phyloP scores from a whole-genome alignment of 73 alveolate genomes.

The Paramecium sonneborni region DNA sequence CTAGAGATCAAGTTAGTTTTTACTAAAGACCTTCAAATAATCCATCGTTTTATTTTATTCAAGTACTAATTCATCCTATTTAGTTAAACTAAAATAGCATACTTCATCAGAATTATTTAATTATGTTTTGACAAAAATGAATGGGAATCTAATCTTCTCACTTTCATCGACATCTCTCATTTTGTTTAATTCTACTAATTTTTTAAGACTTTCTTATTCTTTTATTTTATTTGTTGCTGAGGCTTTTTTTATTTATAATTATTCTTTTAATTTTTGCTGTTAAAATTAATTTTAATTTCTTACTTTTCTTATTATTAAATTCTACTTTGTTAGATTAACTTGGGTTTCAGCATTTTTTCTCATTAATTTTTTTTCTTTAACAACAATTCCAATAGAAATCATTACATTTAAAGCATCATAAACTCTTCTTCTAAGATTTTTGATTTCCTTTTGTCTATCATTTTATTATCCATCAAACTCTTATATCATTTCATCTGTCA shows the following conservation, averaged over 20 bases:
- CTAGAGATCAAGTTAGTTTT: background rate
- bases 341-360: background rate
- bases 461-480: background rate
- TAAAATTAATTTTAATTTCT: background rate
- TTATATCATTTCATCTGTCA: background rate
- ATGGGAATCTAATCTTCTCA: background rate
- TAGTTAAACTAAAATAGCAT: background rate
- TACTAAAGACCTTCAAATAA: background rate
- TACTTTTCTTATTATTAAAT: background rate
- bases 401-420: slow-evolving; percentile 85
- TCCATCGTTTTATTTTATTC: background rate
- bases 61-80: slow-evolving; percentile 8
- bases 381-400: slow-evolving; percentile 73
- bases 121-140: background rate
- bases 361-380: slow-evolving; percentile 44
- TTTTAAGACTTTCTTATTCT: background rate
- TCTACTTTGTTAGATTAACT: background rate
- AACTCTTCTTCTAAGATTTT: slow-evolving; percentile 83
- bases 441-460: slow-evolving; percentile 10
- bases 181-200: background rate
- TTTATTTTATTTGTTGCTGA: background rate
- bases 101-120: background rate
- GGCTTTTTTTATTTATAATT: background rate
- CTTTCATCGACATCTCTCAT: background rate
- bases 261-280: slow-evolving; percentile 24